Evolutionary conservation across 805 yeast species (phyloP), one percentile per base, ranked within the genome.

Genomic region (Candida pseudoglaebosa): DNA sequence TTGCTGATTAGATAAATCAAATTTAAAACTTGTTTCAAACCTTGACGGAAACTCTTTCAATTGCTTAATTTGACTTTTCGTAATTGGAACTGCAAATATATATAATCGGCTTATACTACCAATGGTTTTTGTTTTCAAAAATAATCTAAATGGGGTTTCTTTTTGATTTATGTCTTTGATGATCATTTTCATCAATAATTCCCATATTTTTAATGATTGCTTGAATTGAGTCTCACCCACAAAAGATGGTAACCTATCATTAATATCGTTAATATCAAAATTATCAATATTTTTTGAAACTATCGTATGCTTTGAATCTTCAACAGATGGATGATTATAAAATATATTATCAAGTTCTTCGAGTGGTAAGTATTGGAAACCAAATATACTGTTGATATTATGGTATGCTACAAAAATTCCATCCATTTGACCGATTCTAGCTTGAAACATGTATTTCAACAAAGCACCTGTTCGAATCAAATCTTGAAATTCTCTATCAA

Each of bases 351-450:
- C 97, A 45, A 91, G 74, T 28, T 80, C 85, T 1, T 66, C 60
- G 36, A 90, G 63, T 1, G 95, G 90, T 20, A 91, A 56, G 57
- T 91, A 91, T 58, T 89, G 91, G 59, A 89, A 93, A 3, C 97
- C 99, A 61, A 91, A 87, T 49, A 90, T 75, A 34, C 79, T 67
- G 21, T 77, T 70, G 37, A 88, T 74, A 57, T 90, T 91, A 59
- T 91, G 99, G 58, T 82, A 91, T 0, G 96, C 96, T 12, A 91
- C 71, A 49, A 86, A 88, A 2, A 93, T 87, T 4, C 99, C 99
- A 60, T 90, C 97, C 98, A 93, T 91, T 50, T 84, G 80, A 2
- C 98, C 99, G 30, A 91, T 84, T 45, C 97, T 71, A 0, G 96
- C 98, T 59, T 93, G 98, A 47, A 91, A 69, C 2, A 85, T 75